Evolutionary conservation across 192 early-diverging fungal species (phyloP).

Genomic region (Rhizophagus sp.): DNA sequence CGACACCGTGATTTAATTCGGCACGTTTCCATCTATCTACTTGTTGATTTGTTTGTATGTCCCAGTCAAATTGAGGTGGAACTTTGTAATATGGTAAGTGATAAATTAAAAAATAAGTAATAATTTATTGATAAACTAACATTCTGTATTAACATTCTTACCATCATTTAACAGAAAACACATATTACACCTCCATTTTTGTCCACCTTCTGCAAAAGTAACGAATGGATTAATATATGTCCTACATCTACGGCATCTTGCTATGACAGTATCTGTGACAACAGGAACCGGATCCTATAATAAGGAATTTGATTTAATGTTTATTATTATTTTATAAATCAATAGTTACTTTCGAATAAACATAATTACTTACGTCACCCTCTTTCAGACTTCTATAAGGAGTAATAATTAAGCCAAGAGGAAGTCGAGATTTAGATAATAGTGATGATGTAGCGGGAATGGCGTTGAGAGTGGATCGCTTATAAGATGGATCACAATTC

Average conservation of each 20-base stretch:
- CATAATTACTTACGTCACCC: conserved; percentile 60
- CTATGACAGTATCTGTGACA: conserved; percentile 85
- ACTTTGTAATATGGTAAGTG: conserved; percentile 40
- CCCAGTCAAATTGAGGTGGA: conserved; percentile 74
- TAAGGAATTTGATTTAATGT: not conserved
- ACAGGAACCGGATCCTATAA: conserved; percentile 77
- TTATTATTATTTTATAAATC: not conserved
- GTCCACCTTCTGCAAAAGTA: conserved; percentile 92
- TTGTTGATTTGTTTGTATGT: conserved; percentile 73
- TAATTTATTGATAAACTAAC: not conserved
- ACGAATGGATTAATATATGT: conserved; percentile 98
- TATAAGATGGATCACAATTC: conserved; percentile 78
- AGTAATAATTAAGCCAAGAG: conserved; percentile 88
- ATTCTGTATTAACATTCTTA: conserved; percentile 30
- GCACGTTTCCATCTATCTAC: conserved; percentile 85
- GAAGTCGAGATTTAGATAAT: conserved; percentile 85
- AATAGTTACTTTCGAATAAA: not conserved
- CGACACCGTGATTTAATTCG: conserved; percentile 86
- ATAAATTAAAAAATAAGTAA: not conserved
- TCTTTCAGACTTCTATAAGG: conserved; percentile 77
- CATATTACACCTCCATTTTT: conserved; percentile 96
- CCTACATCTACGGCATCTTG: conserved; percentile 91
- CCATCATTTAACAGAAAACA: conserved; percentile 91
- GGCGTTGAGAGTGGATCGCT: conserved; percentile 87
- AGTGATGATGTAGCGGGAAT: conserved; percentile 82